Evolutionary conservation across 2,329 filamentous ascomycete species (phyloP), one percentile per base, ranked within the genome.

Genomic region (Metarhizium album): DNA sequence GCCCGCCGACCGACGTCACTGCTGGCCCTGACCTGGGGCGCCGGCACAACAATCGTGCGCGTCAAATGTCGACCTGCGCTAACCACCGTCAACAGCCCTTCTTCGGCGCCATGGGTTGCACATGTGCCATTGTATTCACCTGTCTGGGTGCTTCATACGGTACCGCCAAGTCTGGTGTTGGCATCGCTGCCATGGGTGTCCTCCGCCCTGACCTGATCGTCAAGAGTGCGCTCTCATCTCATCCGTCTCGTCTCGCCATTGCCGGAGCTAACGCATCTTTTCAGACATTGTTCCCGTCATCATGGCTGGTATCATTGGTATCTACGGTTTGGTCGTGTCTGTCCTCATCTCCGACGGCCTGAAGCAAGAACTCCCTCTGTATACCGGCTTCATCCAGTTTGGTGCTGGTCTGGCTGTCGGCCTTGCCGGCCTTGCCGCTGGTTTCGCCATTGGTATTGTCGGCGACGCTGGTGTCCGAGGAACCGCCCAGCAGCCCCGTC

Each of bases 291-390:
- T 97, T 59, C 93, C 93, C 70, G 93, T 97, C 74, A 95, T 98
- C 84, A 98, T 98, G 93, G 93, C 93, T 79, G 93, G 93, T 97
- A 98, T 98, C 74, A 97, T 98, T 74, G 93, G 89, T 86, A 97
- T 98, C 72, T 98, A 93, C 76, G 87, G 87, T 64, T 80, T 93
- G 59, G 87, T 93, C 73, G 87, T 91, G 55, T 90, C 87, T 18
- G 87, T 93, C 69, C 74, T 93, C 64, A 89, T 93, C 67, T 90
- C 87, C 65, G 86, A 89, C 69, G 83, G 82, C 62, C 75, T 93
- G 58, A 78, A 76, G 62, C 86, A 91, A 72, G 67, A 80, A 58
- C 72, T 86, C 55, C 77, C 87, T 54, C 78, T 93, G 55, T 91
- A 85, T 73, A 89, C 86, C 51, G 84, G 85, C 54, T 90, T 91